Evolutionary conservation across 345 rosid species (phyloP), one percentile per base, ranked within the genome.

Genomic region (Aquilaria malaccensis): DNA sequence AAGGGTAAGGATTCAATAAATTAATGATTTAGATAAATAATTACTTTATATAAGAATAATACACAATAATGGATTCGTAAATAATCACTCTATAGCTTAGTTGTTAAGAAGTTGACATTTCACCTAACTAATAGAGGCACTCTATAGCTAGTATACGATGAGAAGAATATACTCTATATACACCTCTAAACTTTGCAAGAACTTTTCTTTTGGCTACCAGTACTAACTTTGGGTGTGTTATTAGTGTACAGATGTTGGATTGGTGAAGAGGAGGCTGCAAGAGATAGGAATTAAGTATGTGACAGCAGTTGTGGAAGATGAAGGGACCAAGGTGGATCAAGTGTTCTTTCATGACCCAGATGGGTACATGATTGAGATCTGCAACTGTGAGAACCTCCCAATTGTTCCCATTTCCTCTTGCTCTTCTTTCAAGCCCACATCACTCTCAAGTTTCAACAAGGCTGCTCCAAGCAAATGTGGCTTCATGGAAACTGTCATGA

Each of bases 331-430:
- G 22, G 84, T 80, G 53, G 83, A 83, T 60, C 87, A 83, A 43
- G 77, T 83, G 52, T 83, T 83, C 66, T 83, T 83, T 64, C 84
- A 83, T 41, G 87, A 82, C 69, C 87, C 87, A 10, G 87, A 82
- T 69, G 87, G 87, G 9, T 82, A 82, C 76, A 82, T 82, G 87
- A 10, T 83, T 14, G 87, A 83, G 69, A 37, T 83, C 47, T 80
- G 87, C 70, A 77, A 83, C 76, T 83, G 87, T 11, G 80, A 78
- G 52, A 83, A 76, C 56, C 74, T 82, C 31, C 79, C 87, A 11
- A 70, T 80, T 55, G 45, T 79, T 13, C 84, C 87, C 2, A 56
- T 78, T 31, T 76, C 77, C 13, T 54, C 85, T 29, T 76, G 72
- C 68, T 22, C 22, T 22, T 52, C 76, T 1, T 67, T 76, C 67